phyloP scores from a whole-genome alignment of 2,329 filamentous ascomycete genomes.

The Diaporthe sp. region DNA sequence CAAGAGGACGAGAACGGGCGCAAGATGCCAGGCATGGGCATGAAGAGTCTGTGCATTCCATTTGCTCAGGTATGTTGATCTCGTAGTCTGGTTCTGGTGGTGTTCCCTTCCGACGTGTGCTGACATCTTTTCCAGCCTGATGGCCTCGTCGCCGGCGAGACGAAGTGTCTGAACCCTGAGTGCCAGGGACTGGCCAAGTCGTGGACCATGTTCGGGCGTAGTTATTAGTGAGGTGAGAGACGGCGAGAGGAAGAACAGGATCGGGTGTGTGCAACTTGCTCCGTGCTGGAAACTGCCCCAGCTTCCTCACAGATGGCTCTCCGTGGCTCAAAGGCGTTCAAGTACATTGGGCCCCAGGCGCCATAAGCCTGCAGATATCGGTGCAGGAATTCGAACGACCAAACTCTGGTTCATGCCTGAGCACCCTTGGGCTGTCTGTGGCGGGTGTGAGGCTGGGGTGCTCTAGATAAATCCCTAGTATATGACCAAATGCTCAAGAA shows the following conservation, averaged over 20 bases:
- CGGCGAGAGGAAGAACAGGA: background rate
- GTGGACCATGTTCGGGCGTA: slow-evolving; percentile 94
- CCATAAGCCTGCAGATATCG: background rate
- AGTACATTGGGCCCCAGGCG: too few relatives aligned
- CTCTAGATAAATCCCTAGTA: background rate
- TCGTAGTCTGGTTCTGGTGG: background rate
- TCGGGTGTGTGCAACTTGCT: background rate
- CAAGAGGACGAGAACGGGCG: slow-evolving; percentile 61
- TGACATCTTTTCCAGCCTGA: slow-evolving; percentile 74
- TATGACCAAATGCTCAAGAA: background rate
- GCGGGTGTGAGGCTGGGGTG: background rate
- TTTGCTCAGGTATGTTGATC: slow-evolving; percentile 75
- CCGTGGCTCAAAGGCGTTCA: too few relatives aligned
- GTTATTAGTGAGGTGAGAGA: slow-evolving; percentile 60
- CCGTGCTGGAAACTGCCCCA: background rate
- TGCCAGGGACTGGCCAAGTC: slow-evolving; percentile 77
- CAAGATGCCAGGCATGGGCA: slow-evolving; percentile 65
- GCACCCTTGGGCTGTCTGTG: background rate
- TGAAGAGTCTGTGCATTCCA: slow-evolving; percentile 80
- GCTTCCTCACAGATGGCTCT: background rate
- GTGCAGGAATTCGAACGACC: background rate
- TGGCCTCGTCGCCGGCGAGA: slow-evolving; percentile 82
- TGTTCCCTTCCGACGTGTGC: background rate
- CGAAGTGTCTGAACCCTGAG: slow-evolving; percentile 96
- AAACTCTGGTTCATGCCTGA: background rate